phyloP scores from a whole-genome alignment of 2,329 filamentous ascomycete species.

The Aspergillus pseudoviridinutans region DNA sequence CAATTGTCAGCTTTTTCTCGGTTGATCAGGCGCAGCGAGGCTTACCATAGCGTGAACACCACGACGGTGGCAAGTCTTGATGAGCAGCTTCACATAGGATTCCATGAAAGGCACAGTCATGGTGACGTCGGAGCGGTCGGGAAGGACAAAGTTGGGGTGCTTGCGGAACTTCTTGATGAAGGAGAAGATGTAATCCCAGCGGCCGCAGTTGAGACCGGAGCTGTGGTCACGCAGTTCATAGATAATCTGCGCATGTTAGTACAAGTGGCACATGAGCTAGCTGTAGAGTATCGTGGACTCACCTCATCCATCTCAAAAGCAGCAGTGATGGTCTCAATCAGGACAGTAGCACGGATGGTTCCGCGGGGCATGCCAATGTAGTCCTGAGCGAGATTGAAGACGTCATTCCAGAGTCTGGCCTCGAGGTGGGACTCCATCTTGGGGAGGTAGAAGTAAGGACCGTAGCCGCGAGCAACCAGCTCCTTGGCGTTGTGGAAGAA shows the following conservation, averaged over 20 bases:
- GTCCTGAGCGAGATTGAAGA: constrained; percentile 93
- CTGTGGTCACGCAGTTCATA: constrained; percentile 97
- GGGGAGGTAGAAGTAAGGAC: constrained; percentile 96
- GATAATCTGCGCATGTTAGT: constrained; percentile 62
- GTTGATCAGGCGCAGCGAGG: not conserved
- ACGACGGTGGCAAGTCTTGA: constrained; percentile 95
- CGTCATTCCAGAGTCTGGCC: constrained; percentile 96
- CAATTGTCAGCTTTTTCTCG: not conserved
- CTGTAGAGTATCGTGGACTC: not conserved
- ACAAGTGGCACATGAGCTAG: not conserved
- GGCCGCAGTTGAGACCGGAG: constrained; percentile 93
- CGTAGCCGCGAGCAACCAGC: constrained; percentile 75
- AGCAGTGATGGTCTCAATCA: constrained; percentile 96
- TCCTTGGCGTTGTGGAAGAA: constrained; percentile 98
- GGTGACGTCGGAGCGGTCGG: constrained; percentile 84
- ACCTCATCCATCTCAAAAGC: constrained; percentile 97
- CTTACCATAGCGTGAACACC: constrained; percentile 91
- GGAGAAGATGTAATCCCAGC: constrained; percentile 99
- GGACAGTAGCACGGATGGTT: constrained; percentile 88
- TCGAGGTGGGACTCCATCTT: constrained; percentile 99
- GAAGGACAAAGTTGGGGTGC: constrained; percentile 87
- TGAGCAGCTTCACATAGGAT: constrained; percentile 91
- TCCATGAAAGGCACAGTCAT: constrained; percentile 99
- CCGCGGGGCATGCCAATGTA: constrained; percentile 84
- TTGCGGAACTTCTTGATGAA: constrained; percentile 99